Percentiles rank a stretch among this genome's conserved stretches.
These are phyloP conservation scores for Suhomyces chickasaworum DNA, from an alignment of 1,139 yeast genomes.

Conservation along the genomic window DNA sequence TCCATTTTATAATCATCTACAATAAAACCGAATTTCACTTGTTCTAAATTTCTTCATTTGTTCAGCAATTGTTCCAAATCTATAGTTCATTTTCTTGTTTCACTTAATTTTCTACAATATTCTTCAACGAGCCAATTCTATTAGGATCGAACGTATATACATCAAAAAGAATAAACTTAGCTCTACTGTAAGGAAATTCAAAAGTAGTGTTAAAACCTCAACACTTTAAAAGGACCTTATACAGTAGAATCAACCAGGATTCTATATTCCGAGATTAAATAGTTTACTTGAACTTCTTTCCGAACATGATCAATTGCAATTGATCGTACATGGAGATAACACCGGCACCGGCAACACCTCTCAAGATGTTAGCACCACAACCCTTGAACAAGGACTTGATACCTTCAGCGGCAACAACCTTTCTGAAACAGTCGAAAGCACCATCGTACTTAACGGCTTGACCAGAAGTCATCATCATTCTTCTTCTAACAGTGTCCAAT, in stretches of 20 bases:
- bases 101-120: no score
- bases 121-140: conserved; percentile 8
- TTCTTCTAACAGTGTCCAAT: conserved; percentile 57
- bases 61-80: no score
- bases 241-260: conserved; percentile 9
- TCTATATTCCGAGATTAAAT: conserved; percentile 17
- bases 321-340: conserved; percentile 57
- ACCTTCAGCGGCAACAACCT: conserved; percentile 58
- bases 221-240: conserved; percentile 8
- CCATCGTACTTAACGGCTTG: conserved; percentile 56
- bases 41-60: no score
- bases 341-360: conserved; percentile 63
- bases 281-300: conserved; percentile 47
- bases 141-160: conserved; percentile 12
- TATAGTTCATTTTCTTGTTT: no score
- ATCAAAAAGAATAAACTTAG: conserved; percentile 13
- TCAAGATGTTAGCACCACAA: conserved; percentile 59
- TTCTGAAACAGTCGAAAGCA: conserved; percentile 51
- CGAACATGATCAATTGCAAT: conserved; percentile 52
- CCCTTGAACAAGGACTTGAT: conserved; percentile 54
- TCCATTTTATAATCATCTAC: no score
- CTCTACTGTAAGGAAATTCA: conserved; percentile 6
- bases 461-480: conserved; percentile 62
- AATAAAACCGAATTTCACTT: no score
- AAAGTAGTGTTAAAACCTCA: conserved; percentile 9